Evolutionary conservation across 1,284 basidiomycete genomes (phyloP).

Genomic region (Leccinum angustisporum): DNA sequence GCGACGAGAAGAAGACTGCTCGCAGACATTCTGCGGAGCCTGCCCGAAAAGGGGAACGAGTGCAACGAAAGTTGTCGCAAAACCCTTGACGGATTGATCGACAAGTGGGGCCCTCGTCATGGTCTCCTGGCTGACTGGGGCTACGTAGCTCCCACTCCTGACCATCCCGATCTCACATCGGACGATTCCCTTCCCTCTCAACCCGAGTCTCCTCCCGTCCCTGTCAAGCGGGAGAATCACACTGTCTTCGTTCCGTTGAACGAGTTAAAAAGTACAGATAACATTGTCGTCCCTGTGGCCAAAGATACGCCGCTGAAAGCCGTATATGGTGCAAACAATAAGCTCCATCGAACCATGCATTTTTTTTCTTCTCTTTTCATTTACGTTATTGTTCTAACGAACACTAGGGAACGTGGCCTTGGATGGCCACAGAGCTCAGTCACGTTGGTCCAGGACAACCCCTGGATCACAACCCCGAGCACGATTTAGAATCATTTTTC

Average conservation of each 20-base stretch:
- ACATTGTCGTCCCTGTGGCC: background rate
- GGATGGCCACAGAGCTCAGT: background rate
- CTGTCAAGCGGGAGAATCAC: background rate
- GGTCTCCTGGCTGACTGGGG: background rate
- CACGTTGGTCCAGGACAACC: background rate
- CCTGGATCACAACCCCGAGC: background rate
- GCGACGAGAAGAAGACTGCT: no score
- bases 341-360: background rate
- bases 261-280: background rate
- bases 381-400: background rate
- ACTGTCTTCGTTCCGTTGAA: background rate
- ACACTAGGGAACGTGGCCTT: background rate
- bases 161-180: background rate
- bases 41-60: no score
- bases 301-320: background rate
- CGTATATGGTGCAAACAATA: background rate
- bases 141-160: background rate
- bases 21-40: no score
- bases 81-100: background rate
- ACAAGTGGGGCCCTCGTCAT: background rate
- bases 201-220: background rate
- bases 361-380: background rate
- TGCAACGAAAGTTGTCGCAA: background rate
- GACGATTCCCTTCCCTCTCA: background rate
- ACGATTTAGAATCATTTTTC: background rate